Conservation (phyloP, 176 grass and related monocot genomes). For the Aegilops sharonensis region DNA sequence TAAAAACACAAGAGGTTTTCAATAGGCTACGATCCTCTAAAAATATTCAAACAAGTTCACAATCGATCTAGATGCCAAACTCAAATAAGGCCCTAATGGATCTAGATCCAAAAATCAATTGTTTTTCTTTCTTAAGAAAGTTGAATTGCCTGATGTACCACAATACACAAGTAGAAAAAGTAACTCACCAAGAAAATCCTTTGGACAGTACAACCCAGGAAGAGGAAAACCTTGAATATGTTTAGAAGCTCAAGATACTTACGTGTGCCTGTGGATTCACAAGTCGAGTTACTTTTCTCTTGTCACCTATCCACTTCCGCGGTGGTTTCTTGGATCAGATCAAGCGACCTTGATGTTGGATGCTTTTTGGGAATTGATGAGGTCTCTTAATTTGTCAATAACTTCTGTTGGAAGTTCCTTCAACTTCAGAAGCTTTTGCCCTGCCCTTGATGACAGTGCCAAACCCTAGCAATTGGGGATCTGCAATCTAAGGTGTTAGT, state of each 20-base stretch:
- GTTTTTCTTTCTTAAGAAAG: neutral
- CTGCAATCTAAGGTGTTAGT: neutral
- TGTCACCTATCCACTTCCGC: neutral
- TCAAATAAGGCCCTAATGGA: neutral
- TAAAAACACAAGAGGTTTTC: no score
- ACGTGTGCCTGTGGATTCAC: neutral
- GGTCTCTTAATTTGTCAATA: neutral
- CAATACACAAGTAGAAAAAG: neutral
- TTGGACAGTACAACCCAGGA: neutral
- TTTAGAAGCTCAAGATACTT: neutral
- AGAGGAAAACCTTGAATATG: neutral
- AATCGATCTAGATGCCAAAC: neutral
- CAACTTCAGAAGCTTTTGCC: neutral
- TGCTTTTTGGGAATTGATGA: neutral
- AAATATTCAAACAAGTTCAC: neutral
- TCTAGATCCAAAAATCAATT: neutral
- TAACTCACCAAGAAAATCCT: neutral
- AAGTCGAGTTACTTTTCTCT: neutral
- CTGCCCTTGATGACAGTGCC: neutral
- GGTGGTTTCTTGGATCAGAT: slow-evolving; percentile 1
- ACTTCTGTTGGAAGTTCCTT: neutral
- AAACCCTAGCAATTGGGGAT: slow-evolving; percentile 10
- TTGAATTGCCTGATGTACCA: neutral
- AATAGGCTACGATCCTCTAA: neutral
- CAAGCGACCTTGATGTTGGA: neutral